A percentile compares a stretch with the other conserved stretches of the same genome.
Conservation (phyloP, 1,284 basidiomycete genomes). For the Puccinia polysora region DNA sequence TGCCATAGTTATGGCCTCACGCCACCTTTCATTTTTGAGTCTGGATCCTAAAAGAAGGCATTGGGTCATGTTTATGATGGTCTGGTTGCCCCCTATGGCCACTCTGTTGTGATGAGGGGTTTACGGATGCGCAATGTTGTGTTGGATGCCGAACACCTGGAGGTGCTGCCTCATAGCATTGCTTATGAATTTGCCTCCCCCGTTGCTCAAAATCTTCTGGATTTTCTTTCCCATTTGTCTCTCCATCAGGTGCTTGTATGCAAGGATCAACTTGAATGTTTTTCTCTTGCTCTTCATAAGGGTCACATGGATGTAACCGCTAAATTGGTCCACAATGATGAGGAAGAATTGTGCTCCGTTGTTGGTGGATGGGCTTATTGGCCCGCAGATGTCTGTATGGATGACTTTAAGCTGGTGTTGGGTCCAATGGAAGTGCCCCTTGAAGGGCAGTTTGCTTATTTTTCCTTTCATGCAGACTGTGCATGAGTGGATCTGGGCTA, state of each 20-base stretch:
- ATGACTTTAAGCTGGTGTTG: too few relatives aligned
- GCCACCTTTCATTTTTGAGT: neutral
- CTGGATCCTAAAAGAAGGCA: neutral
- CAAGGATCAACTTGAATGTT: neutral
- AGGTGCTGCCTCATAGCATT: neutral
- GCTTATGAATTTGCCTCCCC: neutral
- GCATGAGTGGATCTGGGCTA: too few relatives aligned
- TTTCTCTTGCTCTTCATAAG: neutral
- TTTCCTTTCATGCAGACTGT: too few relatives aligned
- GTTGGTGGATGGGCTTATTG: too few relatives aligned
- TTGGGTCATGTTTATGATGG: neutral
- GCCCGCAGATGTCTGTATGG: too few relatives aligned
- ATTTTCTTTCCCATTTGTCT: neutral
- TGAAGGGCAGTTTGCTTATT: too few relatives aligned
- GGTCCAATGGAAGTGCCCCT: too few relatives aligned
- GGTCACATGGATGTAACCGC: neutral
- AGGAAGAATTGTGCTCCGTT: too few relatives aligned
- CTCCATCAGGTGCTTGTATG: neutral
- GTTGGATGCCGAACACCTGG: neutral
- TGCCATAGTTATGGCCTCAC: neutral
- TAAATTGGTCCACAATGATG: neutral
- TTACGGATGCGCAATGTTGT: neutral
- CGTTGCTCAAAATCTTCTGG: neutral
- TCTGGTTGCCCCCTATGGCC: neutral
- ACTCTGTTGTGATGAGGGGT: neutral